phyloP scores from a whole-genome alignment of 176 grass and related monocot genomes.

The Rhynchospora tenuis region DNA sequence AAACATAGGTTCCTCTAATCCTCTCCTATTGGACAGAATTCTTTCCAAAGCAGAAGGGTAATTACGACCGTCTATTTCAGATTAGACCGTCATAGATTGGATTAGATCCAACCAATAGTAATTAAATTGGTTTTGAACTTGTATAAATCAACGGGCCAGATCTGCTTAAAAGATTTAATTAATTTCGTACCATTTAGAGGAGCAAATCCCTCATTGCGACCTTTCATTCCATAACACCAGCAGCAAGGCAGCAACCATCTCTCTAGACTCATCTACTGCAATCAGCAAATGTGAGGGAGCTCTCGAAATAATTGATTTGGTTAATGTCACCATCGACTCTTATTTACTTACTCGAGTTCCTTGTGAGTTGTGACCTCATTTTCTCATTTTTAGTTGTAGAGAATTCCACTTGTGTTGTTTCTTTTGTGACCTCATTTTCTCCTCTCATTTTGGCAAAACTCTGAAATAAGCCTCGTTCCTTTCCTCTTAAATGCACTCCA shows the following conservation, averaged over 20 bases:
- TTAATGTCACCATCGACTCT: conserved; percentile 2
- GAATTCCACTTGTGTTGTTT: not conserved
- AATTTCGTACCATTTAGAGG: not conserved
- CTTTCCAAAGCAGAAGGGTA: not conserved
- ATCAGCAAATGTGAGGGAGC: not conserved
- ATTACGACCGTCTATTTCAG: not conserved
- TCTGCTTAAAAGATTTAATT: not conserved
- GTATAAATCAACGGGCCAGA: not conserved
- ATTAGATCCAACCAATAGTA: not conserved
- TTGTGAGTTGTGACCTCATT: not conserved
- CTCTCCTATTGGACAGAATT: not conserved
- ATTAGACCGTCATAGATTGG: not conserved
- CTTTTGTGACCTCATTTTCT: not conserved
- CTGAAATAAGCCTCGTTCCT: not conserved
- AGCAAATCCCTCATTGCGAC: not conserved
- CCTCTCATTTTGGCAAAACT: not conserved
- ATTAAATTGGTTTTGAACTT: too few species aligned
- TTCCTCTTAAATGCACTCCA: not conserved
- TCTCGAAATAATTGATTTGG: conserved; percentile 6
- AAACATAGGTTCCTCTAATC: not conserved
- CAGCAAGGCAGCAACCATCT: not conserved
- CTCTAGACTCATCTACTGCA: not conserved
- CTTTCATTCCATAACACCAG: not conserved
- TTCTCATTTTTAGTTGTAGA: not conserved
- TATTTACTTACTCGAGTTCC: not conserved